Percentiles rank a stretch among this genome's conserved stretches.
phyloP scores from a whole-genome alignment of 2,329 filamentous ascomycete species.

The Tolypocladium capitatum region DNA sequence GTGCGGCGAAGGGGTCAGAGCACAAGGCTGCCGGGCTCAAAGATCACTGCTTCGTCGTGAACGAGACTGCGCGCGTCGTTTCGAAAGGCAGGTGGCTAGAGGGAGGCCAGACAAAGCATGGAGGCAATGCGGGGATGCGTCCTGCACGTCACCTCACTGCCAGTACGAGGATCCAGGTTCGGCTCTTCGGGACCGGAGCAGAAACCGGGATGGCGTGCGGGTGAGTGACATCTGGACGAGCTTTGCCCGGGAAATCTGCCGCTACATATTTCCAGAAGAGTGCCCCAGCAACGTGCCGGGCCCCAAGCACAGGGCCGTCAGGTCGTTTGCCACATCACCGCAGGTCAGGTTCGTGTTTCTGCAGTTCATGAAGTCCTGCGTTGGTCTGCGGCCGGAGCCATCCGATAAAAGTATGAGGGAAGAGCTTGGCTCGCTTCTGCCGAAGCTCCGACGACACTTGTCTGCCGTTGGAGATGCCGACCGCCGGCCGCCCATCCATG shows the following conservation, averaged over 20 bases:
- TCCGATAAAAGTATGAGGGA: background rate
- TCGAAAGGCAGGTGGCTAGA: background rate
- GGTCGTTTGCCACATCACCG: background rate
- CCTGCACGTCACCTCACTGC: background rate
- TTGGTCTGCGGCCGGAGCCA: background rate
- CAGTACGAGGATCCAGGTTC: background rate
- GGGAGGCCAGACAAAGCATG: background rate
- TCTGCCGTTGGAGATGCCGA: background rate
- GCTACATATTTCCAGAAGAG: background rate
- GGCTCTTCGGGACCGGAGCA: background rate
- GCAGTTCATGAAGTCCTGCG: background rate
- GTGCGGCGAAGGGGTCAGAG: background rate
- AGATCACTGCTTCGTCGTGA: background rate
- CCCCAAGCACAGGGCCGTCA: background rate
- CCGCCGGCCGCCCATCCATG: background rate
- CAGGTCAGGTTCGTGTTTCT: background rate
- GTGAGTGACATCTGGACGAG: background rate
- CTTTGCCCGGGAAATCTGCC: background rate
- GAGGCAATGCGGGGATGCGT: background rate
- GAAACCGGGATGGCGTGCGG: background rate
- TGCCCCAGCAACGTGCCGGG: background rate
- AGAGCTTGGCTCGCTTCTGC: background rate
- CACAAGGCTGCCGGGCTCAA: background rate
- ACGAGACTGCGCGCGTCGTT: background rate
- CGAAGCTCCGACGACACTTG: background rate